Evolutionary conservation across 2,329 filamentous ascomycete genomes (phyloP).

Genomic region (Teratosphaeriaceae sp.): DNA sequence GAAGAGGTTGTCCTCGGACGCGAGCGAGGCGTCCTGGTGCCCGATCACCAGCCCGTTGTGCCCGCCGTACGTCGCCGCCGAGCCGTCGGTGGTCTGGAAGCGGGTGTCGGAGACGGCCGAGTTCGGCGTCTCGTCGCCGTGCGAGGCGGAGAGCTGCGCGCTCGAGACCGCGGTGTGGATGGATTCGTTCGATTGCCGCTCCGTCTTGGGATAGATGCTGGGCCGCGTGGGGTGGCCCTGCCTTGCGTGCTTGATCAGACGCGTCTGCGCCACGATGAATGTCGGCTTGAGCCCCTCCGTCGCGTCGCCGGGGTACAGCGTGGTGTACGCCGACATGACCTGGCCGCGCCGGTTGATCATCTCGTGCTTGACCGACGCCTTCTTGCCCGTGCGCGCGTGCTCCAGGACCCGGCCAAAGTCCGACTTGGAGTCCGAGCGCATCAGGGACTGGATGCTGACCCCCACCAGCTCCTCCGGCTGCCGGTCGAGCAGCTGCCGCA

Average conservation of each 20-base stretch:
- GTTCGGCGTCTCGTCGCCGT: slow-evolving; percentile 13
- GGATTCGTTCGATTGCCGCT: slow-evolving; percentile 22
- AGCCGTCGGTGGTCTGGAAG: slow-evolving; percentile 36
- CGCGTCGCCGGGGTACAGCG: slow-evolving; percentile 80
- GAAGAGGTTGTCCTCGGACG: slow-evolving; percentile 81
- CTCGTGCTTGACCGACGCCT: slow-evolving; percentile 76
- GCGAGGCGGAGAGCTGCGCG: not conserved
- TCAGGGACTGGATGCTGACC: slow-evolving; percentile 79
- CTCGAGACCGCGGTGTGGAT: slow-evolving; percentile 4
- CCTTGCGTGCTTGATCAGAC: slow-evolving; percentile 60
- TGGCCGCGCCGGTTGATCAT: slow-evolving; percentile 85
- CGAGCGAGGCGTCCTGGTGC: slow-evolving; percentile 61
- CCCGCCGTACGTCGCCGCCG: slow-evolving; percentile 38
- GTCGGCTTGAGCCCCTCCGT: slow-evolving; percentile 73
- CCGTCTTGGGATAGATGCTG: slow-evolving; percentile 20
- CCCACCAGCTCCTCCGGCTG: slow-evolving; percentile 76
- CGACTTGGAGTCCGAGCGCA: slow-evolving; percentile 72
- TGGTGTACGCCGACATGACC: slow-evolving; percentile 77
- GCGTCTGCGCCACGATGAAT: slow-evolving; percentile 81
- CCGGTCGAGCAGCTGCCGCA: slow-evolving; percentile 73
- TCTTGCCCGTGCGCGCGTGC: slow-evolving; percentile 66
- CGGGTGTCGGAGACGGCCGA: slow-evolving; percentile 24
- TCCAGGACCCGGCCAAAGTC: slow-evolving; percentile 78
- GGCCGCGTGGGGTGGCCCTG: slow-evolving; percentile 38
- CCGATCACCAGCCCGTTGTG: slow-evolving; percentile 41